phyloP scores from a whole-genome alignment of 2,329 filamentous ascomycete genomes.

The Curvularia spicifera region DNA sequence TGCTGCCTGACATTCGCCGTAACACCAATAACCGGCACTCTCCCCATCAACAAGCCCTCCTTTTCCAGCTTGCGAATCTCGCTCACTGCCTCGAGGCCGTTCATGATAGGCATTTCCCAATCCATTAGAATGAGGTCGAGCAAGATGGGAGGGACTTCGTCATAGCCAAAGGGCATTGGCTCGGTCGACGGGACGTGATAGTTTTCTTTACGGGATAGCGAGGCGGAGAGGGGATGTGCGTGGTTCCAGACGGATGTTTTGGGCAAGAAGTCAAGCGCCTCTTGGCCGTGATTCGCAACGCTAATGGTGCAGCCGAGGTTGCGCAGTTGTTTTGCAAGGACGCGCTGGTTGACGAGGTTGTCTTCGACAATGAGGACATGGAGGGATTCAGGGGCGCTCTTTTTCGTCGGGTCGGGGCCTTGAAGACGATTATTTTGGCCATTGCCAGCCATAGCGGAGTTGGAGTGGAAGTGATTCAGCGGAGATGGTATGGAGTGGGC shows the following conservation, averaged over 20 bases:
- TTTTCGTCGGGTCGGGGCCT: constrained; percentile 18
- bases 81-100: constrained; percentile 37
- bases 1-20: constrained; percentile 46
- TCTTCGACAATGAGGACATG: constrained; percentile 48
- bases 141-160: constrained; percentile 14
- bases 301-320: constrained; percentile 47
- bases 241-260: constrained; percentile 36
- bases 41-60: constrained; percentile 23
- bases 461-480: background rate
- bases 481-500: background rate
- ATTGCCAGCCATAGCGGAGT: background rate
- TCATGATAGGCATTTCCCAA: constrained; percentile 47
- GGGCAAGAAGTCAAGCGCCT: constrained; percentile 46
- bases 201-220: constrained; percentile 58
- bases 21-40: constrained; percentile 44
- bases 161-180: background rate
- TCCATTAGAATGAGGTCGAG: constrained; percentile 42
- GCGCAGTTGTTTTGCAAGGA: constrained; percentile 50
- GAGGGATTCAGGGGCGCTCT: constrained; percentile 15
- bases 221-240: background rate
- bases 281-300: constrained; percentile 50
- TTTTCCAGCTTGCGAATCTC: constrained; percentile 37
- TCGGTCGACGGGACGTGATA: constrained; percentile 13
- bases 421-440: constrained; percentile 11
- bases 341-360: constrained; percentile 52